Percentiles rank a stretch among this genome's conserved stretches.
phyloP scores from a whole-genome alignment of 768 basidiomycete species.

The Termitomyces eurrhizus region DNA sequence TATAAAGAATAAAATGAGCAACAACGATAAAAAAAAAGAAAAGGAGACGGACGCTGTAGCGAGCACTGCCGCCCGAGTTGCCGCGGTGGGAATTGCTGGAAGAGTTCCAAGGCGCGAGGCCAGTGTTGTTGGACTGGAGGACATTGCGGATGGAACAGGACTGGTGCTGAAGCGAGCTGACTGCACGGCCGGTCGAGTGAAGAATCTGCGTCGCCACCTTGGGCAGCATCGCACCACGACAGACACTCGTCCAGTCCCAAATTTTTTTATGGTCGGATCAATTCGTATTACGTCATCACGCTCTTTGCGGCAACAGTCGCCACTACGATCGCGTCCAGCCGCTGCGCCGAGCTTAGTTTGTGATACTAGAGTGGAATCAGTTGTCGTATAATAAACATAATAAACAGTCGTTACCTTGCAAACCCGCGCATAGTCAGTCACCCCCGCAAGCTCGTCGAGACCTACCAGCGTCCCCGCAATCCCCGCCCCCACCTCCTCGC shows the following conservation, averaged over 20 bases:
- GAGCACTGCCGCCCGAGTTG: conserved; percentile 23
- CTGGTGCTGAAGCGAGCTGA: conserved; percentile 72
- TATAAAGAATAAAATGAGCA: conserved; percentile 21
- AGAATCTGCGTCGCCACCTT: conserved; percentile 79
- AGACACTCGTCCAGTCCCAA: too few species aligned
- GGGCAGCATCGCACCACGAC: conserved; percentile 57
- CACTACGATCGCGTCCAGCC: conserved; percentile 66
- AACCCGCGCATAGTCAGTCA: conserved; percentile 71
- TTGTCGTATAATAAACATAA: neutral
- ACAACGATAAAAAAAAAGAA: neutral
- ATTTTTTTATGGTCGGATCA: conserved; percentile 13
- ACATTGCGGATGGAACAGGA: conserved; percentile 72
- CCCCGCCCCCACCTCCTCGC: conserved; percentile 48
- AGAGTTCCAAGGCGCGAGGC: conserved; percentile 38
- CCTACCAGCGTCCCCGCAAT: conserved; percentile 56
- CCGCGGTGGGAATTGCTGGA: too few species aligned
- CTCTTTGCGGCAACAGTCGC: conserved; percentile 82
- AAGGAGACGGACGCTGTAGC: conserved; percentile 53
- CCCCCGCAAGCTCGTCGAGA: conserved; percentile 35
- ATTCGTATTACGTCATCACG: conserved; percentile 38
- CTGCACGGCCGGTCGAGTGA: conserved; percentile 73
- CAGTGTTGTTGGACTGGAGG: conserved; percentile 38
- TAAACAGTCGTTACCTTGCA: conserved; percentile 56
- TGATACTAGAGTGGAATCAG: conserved; percentile 47
- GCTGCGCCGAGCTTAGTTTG: conserved; percentile 47